A percentile compares a stretch with the other conserved stretches of the same genome.
phyloP scores from a whole-genome alignment of 805 yeast genomes.

The Scheffersomyces amazonensis region DNA sequence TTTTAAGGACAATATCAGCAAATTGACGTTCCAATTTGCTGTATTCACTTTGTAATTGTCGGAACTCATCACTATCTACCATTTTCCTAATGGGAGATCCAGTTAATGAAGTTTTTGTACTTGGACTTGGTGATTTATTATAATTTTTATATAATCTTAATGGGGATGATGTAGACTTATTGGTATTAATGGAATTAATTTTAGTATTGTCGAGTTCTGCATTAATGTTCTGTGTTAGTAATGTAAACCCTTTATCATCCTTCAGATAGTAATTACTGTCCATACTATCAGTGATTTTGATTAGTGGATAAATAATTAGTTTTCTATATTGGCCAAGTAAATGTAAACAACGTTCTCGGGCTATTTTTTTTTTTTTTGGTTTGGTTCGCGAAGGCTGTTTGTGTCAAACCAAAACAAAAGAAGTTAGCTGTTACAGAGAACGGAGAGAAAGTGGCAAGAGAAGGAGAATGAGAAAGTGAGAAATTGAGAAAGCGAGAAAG shows the following conservation, averaged over 20 bases:
- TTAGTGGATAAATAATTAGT: too few species aligned
- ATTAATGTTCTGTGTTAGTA: background rate
- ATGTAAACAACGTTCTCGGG: too few species aligned
- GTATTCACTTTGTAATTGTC: slow-evolving; percentile 1
- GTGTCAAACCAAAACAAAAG: too few species aligned
- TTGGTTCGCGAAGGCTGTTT: too few species aligned
- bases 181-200: background rate
- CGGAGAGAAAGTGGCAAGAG: too few species aligned
- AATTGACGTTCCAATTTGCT: slow-evolving; percentile 15
- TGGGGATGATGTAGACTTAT: background rate
- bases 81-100: background rate
- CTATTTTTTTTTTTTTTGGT: too few species aligned
- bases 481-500: too few species aligned
- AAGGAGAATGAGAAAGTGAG: too few species aligned
- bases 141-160: too few species aligned
- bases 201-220: background rate
- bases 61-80: background rate
- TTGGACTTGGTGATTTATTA: background rate
- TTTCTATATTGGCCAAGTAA: too few species aligned
- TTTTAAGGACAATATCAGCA: slow-evolving; percentile 28
- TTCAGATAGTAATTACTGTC: background rate
- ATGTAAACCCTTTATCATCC: background rate
- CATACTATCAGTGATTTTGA: too few species aligned
- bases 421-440: too few species aligned
- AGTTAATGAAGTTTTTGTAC: background rate